A percentile compares a stretch with the other conserved stretches of the same genome.
These are phyloP conservation scores for Dictyostelium brefeldianum DNA, from an alignment of 78 protist species.

Conservation along the genomic window DNA sequence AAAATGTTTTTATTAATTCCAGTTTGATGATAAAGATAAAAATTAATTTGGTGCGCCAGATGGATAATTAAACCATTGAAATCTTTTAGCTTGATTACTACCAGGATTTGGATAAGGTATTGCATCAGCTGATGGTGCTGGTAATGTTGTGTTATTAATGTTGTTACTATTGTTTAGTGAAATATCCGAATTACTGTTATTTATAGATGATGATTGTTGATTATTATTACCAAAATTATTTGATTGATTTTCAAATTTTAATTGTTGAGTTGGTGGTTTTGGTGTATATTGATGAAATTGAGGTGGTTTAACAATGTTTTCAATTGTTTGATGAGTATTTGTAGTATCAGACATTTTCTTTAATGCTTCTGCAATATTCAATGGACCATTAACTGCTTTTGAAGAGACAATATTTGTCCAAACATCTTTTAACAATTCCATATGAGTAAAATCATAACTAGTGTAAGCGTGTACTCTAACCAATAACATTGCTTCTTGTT, in stretches of 20 bases:
- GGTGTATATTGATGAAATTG: slow-evolving; percentile 81
- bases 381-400: slow-evolving; percentile 33
- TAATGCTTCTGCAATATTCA: slow-evolving; percentile 63
- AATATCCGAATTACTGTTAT: neutral
- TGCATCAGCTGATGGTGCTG: slow-evolving; percentile 23
- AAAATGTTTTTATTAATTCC: too few relatives aligned
- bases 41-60: neutral
- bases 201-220: neutral
- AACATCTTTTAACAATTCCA: slow-evolving; percentile 72
- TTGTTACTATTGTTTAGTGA: neutral
- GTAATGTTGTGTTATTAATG: neutral
- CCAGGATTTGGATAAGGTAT: slow-evolving; percentile 23
- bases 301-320: slow-evolving; percentile 71
- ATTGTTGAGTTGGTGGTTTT: neutral
- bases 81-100: slow-evolving; percentile 13
- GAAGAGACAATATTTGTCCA: slow-evolving; percentile 65
- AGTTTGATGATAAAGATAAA: too few relatives aligned
- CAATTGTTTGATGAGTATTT: slow-evolving; percentile 44
- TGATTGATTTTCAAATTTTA: slow-evolving; percentile 2
- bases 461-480: slow-evolving; percentile 57
- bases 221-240: slow-evolving; percentile 11
- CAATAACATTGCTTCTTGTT: slow-evolving; percentile 72
- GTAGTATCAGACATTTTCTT: slow-evolving; percentile 53
- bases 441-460: slow-evolving; percentile 52
- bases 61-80: slow-evolving; percentile 53